Conservation (phyloP, 768 basidiomycete species). For the Phanerochaete sordida region DNA sequence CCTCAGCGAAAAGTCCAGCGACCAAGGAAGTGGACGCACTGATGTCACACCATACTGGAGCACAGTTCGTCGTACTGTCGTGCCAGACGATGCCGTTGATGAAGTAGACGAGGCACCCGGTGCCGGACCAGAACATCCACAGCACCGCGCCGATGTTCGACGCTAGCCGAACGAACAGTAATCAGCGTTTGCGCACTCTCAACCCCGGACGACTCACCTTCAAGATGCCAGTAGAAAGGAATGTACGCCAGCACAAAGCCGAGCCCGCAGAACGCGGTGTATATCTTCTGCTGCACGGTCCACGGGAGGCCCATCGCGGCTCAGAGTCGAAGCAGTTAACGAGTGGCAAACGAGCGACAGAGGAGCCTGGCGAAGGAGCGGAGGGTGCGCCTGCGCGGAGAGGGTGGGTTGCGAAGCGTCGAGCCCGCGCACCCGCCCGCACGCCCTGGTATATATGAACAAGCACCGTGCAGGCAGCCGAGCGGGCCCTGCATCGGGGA, state of each 20-base stretch:
- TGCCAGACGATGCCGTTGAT: constrained; percentile 74
- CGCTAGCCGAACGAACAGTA: too few species aligned
- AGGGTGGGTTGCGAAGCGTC: background rate
- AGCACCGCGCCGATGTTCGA: constrained; percentile 73
- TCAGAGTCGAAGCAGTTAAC: too few species aligned
- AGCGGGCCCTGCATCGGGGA: background rate
- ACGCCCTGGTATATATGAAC: background rate
- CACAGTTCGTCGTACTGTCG: constrained; percentile 43
- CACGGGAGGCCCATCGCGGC: background rate
- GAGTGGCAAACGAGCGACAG: too few species aligned
- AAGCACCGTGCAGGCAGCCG: too few species aligned
- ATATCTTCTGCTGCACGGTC: background rate
- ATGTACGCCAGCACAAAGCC: constrained; percentile 37
- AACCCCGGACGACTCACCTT: constrained; percentile 35
- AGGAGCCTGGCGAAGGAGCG: background rate
- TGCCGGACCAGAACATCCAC: constrained; percentile 66
- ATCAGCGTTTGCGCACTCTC: too few species aligned
- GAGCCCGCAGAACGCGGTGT: background rate
- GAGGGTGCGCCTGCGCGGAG: background rate
- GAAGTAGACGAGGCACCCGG: constrained; percentile 54
- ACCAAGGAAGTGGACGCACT: constrained; percentile 30
- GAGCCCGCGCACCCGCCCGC: background rate
- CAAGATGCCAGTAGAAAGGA: constrained; percentile 55
- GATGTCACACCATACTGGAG: constrained; percentile 55
- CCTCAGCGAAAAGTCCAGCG: background rate